Conservation (phyloP, 495 filamentous ascomycete species). For the Daldinia loculata region DNA sequence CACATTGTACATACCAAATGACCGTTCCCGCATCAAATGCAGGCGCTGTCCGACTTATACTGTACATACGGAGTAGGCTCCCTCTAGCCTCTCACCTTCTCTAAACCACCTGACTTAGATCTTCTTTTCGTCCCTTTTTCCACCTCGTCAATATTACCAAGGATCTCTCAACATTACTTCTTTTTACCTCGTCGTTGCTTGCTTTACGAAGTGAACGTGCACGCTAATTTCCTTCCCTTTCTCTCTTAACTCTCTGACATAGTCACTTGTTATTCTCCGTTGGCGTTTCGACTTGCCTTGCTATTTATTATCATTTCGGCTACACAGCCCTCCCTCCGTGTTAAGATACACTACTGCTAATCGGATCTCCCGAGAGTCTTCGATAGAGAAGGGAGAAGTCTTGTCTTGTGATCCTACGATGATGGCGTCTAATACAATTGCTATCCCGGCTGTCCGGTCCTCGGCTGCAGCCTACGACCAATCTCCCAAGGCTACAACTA, state of each 20-base stretch:
- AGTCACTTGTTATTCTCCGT: slow-evolving; percentile 15
- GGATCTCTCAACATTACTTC: slow-evolving; percentile 33
- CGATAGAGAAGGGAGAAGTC: slow-evolving; percentile 2
- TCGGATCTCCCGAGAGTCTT: slow-evolving; percentile 6
- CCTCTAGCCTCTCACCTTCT: slow-evolving; percentile 7
- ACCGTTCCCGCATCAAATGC: slow-evolving; percentile 28
- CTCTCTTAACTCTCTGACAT: slow-evolving; percentile 21
- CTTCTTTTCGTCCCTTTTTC: slow-evolving; percentile 30
- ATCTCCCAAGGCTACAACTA: slow-evolving; percentile 51
- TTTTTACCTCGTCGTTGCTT: slow-evolving; percentile 24
- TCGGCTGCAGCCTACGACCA: slow-evolving; percentile 48
- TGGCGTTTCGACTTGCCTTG: slow-evolving; percentile 20
- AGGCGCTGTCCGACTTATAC: slow-evolving; percentile 22
- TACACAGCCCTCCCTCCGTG: slow-evolving; percentile 4
- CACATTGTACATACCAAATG: neutral
- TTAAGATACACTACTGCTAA: slow-evolving; percentile 22
- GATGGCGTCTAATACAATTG: slow-evolving; percentile 62
- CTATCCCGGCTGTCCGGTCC: slow-evolving; percentile 56
- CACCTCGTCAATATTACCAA: slow-evolving; percentile 35
- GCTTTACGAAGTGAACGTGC: slow-evolving; percentile 5
- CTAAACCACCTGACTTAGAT: slow-evolving; percentile 35
- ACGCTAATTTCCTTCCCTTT: slow-evolving; percentile 9
- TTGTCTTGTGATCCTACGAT: slow-evolving; percentile 1
- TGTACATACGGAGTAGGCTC: slow-evolving; percentile 24
- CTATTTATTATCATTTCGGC: slow-evolving; percentile 19